phyloP scores from a whole-genome alignment of 2,329 filamentous ascomycete genomes.

The Fusarium camptoceras region DNA sequence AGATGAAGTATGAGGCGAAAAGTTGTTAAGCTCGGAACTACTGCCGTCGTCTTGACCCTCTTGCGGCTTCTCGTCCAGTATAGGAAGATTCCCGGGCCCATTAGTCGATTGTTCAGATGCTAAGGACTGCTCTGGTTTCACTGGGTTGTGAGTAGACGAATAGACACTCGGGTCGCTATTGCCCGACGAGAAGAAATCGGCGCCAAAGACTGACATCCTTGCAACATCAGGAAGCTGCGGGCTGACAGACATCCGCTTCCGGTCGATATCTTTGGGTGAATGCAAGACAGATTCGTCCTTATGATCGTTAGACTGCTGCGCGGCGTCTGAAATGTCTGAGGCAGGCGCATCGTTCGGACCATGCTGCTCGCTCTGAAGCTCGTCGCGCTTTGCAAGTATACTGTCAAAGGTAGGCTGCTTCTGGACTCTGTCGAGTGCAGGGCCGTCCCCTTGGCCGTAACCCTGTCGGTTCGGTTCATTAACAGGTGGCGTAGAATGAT shows the following conservation, averaged over 20 bases:
- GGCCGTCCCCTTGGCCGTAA: constrained; percentile 2
- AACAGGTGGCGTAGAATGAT: constrained; percentile 46
- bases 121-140: constrained; percentile 28
- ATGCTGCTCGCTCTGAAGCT: constrained; percentile 1
- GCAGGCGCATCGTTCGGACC: constrained; percentile 3
- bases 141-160: constrained; percentile 15
- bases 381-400: constrained; percentile 38
- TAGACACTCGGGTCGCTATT: constrained; percentile 19
- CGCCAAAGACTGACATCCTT: constrained; percentile 70
- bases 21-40: background rate
- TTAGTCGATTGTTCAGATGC: constrained; percentile 6
- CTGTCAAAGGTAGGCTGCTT: constrained; percentile 41
- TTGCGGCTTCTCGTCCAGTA: constrained; percentile 13
- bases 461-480: constrained; percentile 20
- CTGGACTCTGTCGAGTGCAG: constrained; percentile 15
- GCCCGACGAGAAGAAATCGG: constrained; percentile 65
- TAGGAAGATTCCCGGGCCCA: constrained; percentile 5
- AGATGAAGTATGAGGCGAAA: background rate
- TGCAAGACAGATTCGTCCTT: constrained; percentile 23
- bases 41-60: background rate
- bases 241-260: constrained; percentile 60
- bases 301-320: constrained; percentile 2
- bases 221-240: constrained; percentile 69
- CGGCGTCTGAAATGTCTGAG: background rate
- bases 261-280: constrained; percentile 30